A percentile compares a stretch with the other conserved stretches of the same genome.
phyloP scores from a whole-genome alignment of 1,139 yeast genomes.

The Suhomyces panamericanus region DNA sequence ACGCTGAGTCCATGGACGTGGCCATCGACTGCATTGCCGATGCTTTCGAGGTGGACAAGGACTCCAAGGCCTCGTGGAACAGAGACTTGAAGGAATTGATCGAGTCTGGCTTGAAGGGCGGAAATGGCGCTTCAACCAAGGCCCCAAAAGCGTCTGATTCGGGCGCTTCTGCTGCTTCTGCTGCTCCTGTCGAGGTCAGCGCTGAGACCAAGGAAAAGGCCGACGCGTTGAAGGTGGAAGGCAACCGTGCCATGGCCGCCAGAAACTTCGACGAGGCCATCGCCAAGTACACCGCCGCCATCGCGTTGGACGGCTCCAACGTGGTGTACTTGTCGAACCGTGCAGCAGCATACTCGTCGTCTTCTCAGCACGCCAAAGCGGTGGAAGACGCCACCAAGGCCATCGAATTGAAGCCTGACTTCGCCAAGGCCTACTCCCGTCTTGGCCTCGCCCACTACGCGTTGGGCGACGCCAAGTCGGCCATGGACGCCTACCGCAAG shows the following conservation, averaged over 20 bases:
- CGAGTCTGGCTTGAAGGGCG: constrained; percentile 17
- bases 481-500: constrained; percentile 85
- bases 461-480: constrained; percentile 81
- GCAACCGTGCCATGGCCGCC: constrained; percentile 88
- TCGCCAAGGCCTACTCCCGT: constrained; percentile 93
- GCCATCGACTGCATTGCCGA: constrained; percentile 92
- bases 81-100: constrained; percentile 51
- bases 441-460: constrained; percentile 92
- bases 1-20: constrained; percentile 88
- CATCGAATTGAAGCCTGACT: constrained; percentile 70
- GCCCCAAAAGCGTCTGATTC: too few species aligned
- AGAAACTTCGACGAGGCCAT: constrained; percentile 72
- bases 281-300: constrained; percentile 79
- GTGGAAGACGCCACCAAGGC: constrained; percentile 82
- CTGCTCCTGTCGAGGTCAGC: constrained; percentile 39
- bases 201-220: constrained; percentile 68
- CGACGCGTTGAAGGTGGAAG: constrained; percentile 80
- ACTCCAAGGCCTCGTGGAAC: constrained; percentile 44
- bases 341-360: constrained; percentile 93
- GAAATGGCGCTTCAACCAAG: too few species aligned
- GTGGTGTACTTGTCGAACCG: constrained; percentile 86
- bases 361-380: constrained; percentile 73
- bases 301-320: constrained; percentile 61
- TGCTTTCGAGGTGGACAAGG: constrained; percentile 71
- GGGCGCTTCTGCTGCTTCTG: constrained; percentile 17